phyloP scores from a whole-genome alignment of 2,329 filamentous ascomycete genomes.

The Colletotrichum australisinense region DNA sequence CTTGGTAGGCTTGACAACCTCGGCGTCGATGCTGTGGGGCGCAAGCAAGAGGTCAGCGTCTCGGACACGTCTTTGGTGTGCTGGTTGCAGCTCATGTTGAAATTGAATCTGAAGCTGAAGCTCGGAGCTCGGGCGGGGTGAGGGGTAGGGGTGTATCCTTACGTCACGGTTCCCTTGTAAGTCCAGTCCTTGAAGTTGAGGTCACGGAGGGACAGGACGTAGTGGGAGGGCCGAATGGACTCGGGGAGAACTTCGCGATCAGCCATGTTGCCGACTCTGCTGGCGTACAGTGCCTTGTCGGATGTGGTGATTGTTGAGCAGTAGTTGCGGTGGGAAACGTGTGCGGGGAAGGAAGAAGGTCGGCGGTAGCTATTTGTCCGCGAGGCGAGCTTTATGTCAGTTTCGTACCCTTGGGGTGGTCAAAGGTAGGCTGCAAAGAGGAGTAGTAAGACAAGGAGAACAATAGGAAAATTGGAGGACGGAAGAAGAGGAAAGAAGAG shows the following conservation, averaged over 20 bases:
- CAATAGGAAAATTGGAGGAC: background rate
- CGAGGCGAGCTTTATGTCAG: slow-evolving; percentile 16
- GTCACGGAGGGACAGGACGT: slow-evolving; percentile 83
- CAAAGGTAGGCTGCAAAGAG: background rate
- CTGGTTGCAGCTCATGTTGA: slow-evolving; percentile 13
- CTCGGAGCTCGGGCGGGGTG: slow-evolving; percentile 11
- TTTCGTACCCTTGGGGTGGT: background rate
- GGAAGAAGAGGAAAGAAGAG: background rate
- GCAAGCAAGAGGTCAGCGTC: slow-evolving; percentile 16
- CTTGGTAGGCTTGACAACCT: slow-evolving; percentile 77
- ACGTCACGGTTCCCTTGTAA: slow-evolving; percentile 84
- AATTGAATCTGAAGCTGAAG: slow-evolving; percentile 12
- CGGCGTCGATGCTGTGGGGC: slow-evolving; percentile 73
- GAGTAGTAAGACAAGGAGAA: background rate
- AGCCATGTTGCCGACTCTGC: slow-evolving; percentile 54
- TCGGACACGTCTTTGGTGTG: background rate
- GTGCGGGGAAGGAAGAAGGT: slow-evolving; percentile 25
- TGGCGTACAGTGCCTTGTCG: slow-evolving; percentile 39
- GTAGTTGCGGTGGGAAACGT: slow-evolving; percentile 16
- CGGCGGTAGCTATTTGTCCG: background rate
- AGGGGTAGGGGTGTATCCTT: slow-evolving; percentile 40
- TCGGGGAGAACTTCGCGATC: slow-evolving; percentile 73
- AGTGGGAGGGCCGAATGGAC: slow-evolving; percentile 84
- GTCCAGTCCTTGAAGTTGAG: slow-evolving; percentile 80
- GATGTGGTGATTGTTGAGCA: slow-evolving; percentile 42